A percentile compares a stretch with the other conserved stretches of the same genome.
Evolutionary conservation across 2,329 filamentous ascomycete genomes (phyloP).

Genomic region (Kalmusia sp.): DNA sequence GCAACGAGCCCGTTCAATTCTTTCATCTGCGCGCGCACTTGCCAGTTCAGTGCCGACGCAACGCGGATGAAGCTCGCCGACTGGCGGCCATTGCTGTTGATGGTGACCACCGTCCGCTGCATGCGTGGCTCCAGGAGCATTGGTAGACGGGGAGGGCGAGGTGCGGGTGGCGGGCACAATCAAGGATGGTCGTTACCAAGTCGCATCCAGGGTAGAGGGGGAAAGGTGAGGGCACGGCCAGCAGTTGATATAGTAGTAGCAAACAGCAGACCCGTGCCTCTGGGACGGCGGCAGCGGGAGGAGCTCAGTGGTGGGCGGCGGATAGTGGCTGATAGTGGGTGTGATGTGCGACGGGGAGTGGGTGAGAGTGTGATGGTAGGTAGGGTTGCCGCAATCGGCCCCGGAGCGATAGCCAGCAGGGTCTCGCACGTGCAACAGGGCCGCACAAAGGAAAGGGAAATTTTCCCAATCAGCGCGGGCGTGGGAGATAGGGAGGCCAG

Average conservation of each 20-base stretch:
- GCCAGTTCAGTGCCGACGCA: slow-evolving; percentile 90
- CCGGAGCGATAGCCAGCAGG: slow-evolving; percentile 25
- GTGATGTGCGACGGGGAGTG: slow-evolving; percentile 23
- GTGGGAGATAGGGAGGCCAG: too few species aligned
- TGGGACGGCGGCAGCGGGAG: slow-evolving; percentile 14
- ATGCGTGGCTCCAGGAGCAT: slow-evolving; percentile 36
- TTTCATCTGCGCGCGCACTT: slow-evolving; percentile 89
- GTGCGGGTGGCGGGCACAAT: background rate
- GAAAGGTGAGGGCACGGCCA: slow-evolving; percentile 15
- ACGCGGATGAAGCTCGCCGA: slow-evolving; percentile 94
- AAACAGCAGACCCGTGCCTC: slow-evolving; percentile 23
- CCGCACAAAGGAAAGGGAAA: slow-evolving; percentile 17
- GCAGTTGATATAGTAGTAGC: slow-evolving; percentile 27
- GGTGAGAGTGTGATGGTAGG: slow-evolving; percentile 15
- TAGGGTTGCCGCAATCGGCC: slow-evolving; percentile 27
- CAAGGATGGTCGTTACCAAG: slow-evolving; percentile 5
- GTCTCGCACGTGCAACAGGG: slow-evolving; percentile 24
- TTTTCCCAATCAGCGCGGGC: too few species aligned
- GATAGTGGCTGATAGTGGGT: slow-evolving; percentile 30
- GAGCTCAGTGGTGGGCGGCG: slow-evolving; percentile 18
- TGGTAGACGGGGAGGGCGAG: background rate
- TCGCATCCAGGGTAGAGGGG: slow-evolving; percentile 24
- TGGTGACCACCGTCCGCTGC: slow-evolving; percentile 79
- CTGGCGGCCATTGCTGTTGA: slow-evolving; percentile 95
- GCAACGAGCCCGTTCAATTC: slow-evolving; percentile 88